Evolutionary conservation across 2,329 filamentous ascomycete species (phyloP).

Genomic region (Pseudogymnoascus sp.): DNA sequence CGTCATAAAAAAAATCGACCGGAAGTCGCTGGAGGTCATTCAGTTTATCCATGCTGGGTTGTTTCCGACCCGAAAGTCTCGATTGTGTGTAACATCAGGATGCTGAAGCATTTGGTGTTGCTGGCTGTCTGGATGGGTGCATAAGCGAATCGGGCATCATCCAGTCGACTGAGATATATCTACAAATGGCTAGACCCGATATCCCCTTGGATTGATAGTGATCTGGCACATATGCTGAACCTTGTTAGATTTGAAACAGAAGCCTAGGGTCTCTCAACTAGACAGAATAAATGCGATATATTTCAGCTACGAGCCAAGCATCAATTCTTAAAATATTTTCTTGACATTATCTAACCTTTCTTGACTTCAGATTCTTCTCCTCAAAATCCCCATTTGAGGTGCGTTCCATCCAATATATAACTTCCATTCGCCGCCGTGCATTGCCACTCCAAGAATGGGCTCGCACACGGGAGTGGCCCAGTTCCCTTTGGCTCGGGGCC

Average conservation of each 20-base stretch:
- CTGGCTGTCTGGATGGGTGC: neutral
- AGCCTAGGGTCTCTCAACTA: neutral
- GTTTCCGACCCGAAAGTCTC: neutral
- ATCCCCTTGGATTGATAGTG: neutral
- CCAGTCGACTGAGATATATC: neutral
- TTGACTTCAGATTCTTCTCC: neutral
- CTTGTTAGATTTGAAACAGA: neutral
- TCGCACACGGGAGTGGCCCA: neutral
- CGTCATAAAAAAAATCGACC: neutral
- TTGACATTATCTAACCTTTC: neutral
- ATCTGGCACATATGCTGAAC: neutral
- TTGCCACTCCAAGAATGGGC: slow-evolving; percentile 4
- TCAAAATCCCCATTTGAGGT: neutral
- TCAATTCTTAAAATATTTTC: neutral
- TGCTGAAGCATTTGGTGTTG: neutral
- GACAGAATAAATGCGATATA: neutral
- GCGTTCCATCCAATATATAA: neutral
- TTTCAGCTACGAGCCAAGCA: neutral
- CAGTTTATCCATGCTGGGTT: neutral
- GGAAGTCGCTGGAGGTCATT: neutral
- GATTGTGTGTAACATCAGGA: neutral
- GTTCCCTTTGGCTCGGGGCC: slow-evolving; percentile 3
- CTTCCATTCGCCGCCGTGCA: neutral
- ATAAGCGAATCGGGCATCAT: neutral
- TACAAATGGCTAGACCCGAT: neutral